These are phyloP conservation scores for Dictyostelium capitatum DNA, from an alignment of 78 protist species.

Conservation along the genomic window DNA sequence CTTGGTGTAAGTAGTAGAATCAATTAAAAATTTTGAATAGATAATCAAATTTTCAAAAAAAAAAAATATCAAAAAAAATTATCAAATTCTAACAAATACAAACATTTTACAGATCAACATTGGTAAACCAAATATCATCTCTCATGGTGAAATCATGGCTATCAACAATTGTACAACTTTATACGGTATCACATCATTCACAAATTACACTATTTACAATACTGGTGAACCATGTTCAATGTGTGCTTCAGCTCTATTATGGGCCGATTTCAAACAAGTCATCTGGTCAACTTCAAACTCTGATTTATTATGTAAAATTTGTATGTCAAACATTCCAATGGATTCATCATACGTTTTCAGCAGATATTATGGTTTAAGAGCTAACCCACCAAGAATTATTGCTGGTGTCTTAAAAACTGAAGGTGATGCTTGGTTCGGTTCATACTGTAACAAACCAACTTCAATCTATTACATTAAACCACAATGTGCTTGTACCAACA, in stretches of 20 bases:
- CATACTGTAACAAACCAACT: constrained; percentile 43
- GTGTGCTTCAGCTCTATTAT: constrained; percentile 51
- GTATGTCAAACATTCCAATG: constrained; percentile 74
- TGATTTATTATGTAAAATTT: constrained; percentile 25
- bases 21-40: too few relatives aligned
- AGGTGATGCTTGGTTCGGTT: constrained; percentile 54
- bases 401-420: constrained; percentile 47
- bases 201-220: constrained; percentile 39
- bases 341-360: constrained; percentile 45
- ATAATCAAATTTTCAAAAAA: too few relatives aligned
- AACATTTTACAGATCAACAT: constrained; percentile 22
- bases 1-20: constrained; percentile 1
- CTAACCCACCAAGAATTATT: constrained; percentile 21
- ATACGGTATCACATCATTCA: constrained; percentile 16
- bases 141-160: constrained; percentile 75
- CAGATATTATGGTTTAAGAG: constrained; percentile 40
- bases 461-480: constrained; percentile 52
- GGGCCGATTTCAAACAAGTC: constrained; percentile 63
- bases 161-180: constrained; percentile 67
- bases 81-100: too few relatives aligned
- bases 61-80: too few relatives aligned
- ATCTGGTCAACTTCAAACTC: constrained; percentile 59
- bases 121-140: constrained; percentile 67
- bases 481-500: constrained; percentile 40
- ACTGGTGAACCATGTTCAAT: constrained; percentile 81